Evolutionary conservation across 345 rosid genomes (phyloP).

Genomic region (Salix purpurea): DNA sequence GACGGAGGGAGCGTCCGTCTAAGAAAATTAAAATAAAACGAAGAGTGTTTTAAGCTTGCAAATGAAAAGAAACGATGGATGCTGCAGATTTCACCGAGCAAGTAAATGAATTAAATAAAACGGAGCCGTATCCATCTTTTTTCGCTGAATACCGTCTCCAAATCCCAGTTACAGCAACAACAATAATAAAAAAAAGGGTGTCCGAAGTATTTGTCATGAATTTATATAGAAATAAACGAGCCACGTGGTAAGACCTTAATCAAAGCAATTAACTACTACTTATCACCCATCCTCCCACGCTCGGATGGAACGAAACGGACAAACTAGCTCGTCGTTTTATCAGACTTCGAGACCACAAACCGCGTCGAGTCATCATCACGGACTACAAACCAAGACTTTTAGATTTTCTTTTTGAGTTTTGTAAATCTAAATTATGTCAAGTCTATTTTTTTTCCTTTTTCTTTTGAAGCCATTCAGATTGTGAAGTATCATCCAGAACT

Average conservation of each 20-base stretch:
- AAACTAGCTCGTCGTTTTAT: slow-evolving; percentile 25
- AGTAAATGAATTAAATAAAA: neutral
- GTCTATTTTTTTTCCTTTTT: too few relatives aligned
- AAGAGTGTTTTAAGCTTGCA: too few relatives aligned
- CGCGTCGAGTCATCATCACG: slow-evolving; percentile 7
- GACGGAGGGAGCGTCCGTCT: too few relatives aligned
- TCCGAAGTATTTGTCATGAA: too few relatives aligned
- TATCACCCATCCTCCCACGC: slow-evolving; percentile 29
- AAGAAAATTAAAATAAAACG: too few relatives aligned
- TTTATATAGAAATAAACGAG: neutral
- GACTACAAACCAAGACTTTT: neutral
- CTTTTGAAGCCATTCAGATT: too few relatives aligned
- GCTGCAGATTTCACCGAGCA: neutral
- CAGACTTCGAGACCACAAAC: slow-evolving; percentile 7
- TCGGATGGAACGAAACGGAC: slow-evolving; percentile 1
- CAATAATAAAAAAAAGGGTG: too few relatives aligned
- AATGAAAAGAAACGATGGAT: too few relatives aligned
- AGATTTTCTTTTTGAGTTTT: neutral
- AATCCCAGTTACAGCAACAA: neutral
- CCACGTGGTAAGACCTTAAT: slow-evolving; percentile 15
- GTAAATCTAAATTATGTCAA: too few relatives aligned
- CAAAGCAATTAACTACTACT: neutral
- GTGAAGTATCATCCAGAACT: too few relatives aligned
- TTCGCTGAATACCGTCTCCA: neutral
- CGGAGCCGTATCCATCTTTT: neutral